Evolutionary conservation across 108 stramenopile species (phyloP).

Genomic region (Nitzschia sp.): DNA sequence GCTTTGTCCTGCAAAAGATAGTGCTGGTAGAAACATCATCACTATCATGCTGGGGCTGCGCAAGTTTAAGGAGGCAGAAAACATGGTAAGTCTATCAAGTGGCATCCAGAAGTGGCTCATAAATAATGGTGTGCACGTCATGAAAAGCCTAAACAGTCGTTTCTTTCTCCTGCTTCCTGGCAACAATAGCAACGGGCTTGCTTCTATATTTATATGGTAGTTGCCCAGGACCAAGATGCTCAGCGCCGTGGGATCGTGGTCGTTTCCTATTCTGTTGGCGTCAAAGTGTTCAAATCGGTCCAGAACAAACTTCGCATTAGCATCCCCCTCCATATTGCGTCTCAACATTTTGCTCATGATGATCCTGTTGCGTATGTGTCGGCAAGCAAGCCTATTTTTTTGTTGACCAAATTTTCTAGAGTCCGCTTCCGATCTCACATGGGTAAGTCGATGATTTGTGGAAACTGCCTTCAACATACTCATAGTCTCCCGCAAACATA

Average conservation of each 20-base stretch:
- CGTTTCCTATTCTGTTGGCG: constrained; percentile 14
- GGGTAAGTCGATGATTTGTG: too few species aligned
- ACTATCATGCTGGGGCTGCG: constrained; percentile 14
- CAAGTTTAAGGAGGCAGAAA: not conserved
- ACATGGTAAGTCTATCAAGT: constrained; percentile 7
- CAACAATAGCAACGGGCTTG: constrained; percentile 23
- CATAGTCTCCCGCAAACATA: too few species aligned
- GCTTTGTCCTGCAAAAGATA: constrained; percentile 18
- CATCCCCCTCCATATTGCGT: constrained; percentile 4
- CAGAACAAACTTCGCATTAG: not conserved
- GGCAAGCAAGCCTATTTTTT: not conserved
- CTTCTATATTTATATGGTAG: constrained; percentile 16
- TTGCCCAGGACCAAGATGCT: not conserved
- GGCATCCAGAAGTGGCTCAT: not conserved
- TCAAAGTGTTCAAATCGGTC: not conserved
- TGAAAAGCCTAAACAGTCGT: not conserved
- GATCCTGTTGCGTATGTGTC: constrained; percentile 8
- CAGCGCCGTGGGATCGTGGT: constrained; percentile 7
- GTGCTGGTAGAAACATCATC: constrained; percentile 13
- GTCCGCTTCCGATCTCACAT: constrained; percentile 16
- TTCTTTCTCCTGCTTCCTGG: not conserved
- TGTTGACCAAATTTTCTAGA: not conserved
- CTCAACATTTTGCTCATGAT: constrained; percentile 12
- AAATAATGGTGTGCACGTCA: not conserved
- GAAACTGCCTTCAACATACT: too few species aligned